phyloP scores from a whole-genome alignment of 106 monocot genomes.

The Allium cepa region DNA sequence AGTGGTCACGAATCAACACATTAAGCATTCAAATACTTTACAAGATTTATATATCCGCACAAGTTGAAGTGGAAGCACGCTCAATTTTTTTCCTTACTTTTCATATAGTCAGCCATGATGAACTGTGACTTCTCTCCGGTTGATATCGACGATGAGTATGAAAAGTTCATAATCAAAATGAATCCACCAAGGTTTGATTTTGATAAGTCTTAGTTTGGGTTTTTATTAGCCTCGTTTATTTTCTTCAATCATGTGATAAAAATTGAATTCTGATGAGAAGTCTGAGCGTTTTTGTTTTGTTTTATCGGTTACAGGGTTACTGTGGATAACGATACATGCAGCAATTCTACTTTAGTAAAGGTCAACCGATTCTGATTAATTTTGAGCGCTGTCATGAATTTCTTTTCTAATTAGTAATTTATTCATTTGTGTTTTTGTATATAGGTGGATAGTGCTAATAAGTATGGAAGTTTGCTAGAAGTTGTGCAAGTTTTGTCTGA shows the following conservation, averaged over 20 bases:
- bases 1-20: not conserved
- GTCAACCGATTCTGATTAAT: conserved; percentile 16
- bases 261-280: not conserved
- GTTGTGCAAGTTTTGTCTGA: conserved; percentile 89
- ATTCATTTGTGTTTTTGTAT: not conserved
- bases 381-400: not conserved
- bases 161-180: conserved; percentile 85
- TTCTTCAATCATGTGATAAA: not conserved
- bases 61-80: too few relatives aligned
- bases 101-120: conserved; percentile 21
- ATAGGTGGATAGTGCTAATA: conserved; percentile 91
- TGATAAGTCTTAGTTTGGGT: not conserved
- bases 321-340: conserved; percentile 76
- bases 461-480: conserved; percentile 75
- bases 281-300: not conserved
- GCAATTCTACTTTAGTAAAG: conserved; percentile 70
- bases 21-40: not conserved
- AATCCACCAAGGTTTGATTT: conserved; percentile 75
- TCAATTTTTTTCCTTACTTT: not conserved
- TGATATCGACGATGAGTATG: conserved; percentile 75
- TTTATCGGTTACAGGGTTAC: conserved; percentile 44
- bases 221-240: not conserved
- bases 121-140: conserved; percentile 34
- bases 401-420: not conserved
- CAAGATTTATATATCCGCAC: too few relatives aligned